Conservation (phyloP, 371 early-diverging fungal species). For the Apophysomyces trapeziformis region DNA sequence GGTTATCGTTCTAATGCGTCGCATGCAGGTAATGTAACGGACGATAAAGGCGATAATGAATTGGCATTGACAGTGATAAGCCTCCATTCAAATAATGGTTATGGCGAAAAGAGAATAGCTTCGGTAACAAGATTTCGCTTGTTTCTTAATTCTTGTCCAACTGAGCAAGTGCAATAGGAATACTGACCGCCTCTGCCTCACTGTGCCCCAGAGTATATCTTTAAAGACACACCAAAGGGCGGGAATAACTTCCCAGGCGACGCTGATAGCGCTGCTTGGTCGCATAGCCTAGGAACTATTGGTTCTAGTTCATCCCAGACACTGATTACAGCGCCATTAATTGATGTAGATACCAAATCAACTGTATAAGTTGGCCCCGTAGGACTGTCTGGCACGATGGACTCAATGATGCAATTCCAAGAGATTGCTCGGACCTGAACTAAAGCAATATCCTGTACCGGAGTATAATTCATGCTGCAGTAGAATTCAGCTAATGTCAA, state of each 20-base stretch:
- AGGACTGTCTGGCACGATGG: background rate
- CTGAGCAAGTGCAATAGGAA: background rate
- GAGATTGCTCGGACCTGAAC: background rate
- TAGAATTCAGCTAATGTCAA: background rate
- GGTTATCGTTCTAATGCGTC: background rate
- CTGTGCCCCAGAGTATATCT: background rate
- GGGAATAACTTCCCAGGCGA: background rate
- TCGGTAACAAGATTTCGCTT: background rate
- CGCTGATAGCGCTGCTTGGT: background rate
- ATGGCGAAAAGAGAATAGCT: background rate
- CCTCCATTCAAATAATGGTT: background rate
- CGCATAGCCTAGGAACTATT: background rate
- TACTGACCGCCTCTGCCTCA: background rate
- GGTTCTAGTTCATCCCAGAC: background rate
- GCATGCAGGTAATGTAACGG: background rate
- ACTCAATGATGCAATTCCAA: background rate
- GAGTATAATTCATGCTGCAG: background rate
- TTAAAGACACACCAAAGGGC: background rate
- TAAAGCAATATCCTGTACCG: background rate
- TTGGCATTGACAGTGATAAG: background rate
- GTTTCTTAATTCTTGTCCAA: background rate
- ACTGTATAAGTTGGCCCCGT: background rate
- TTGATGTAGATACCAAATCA: background rate
- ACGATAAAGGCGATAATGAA: background rate
- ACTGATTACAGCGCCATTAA: background rate